Evolutionary conservation across 2,329 filamentous ascomycete genomes (phyloP).

Genomic region (Fusarium bactridioides): DNA sequence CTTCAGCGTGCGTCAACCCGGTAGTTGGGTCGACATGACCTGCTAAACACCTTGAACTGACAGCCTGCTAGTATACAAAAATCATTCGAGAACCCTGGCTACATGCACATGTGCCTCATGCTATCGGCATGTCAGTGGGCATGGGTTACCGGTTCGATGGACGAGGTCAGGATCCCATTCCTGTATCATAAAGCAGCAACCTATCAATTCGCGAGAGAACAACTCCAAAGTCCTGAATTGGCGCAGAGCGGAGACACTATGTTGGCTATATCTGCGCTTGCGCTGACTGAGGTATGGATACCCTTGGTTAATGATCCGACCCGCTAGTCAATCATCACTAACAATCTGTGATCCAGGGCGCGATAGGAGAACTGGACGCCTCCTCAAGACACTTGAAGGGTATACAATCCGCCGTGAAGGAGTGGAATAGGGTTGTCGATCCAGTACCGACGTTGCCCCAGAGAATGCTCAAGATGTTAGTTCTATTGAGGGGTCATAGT

Average conservation of each 20-base stretch:
- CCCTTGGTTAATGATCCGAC: neutral
- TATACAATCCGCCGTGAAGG: constrained; percentile 43
- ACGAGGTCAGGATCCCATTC: constrained; percentile 54
- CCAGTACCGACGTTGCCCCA: constrained; percentile 48
- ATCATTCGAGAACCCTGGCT: constrained; percentile 54
- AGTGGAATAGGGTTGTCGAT: constrained; percentile 28
- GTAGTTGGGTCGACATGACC: neutral
- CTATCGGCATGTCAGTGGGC: constrained; percentile 56
- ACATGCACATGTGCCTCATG: constrained; percentile 55
- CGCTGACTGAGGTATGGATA: constrained; percentile 52
- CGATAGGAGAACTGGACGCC: constrained; percentile 53
- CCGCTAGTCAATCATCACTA: neutral
- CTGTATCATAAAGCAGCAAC: constrained; percentile 57
- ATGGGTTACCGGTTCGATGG: constrained; percentile 55
- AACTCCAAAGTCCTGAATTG: constrained; percentile 49
- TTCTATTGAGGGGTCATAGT: neutral
- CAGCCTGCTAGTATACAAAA: constrained; percentile 48
- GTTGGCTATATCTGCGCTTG: constrained; percentile 54
- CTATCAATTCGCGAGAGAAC: constrained; percentile 55
- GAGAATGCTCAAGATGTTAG: constrained; percentile 49
- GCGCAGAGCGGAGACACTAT: constrained; percentile 53
- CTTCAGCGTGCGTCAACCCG: constrained; percentile 40
- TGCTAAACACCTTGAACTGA: constrained; percentile 18
- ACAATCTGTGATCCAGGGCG: constrained; percentile 45
- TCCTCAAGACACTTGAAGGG: constrained; percentile 54